These are phyloP conservation scores for Gentiana dahurica DNA, from an alignment of 257 asterid genomes.

Conservation along the genomic window DNA sequence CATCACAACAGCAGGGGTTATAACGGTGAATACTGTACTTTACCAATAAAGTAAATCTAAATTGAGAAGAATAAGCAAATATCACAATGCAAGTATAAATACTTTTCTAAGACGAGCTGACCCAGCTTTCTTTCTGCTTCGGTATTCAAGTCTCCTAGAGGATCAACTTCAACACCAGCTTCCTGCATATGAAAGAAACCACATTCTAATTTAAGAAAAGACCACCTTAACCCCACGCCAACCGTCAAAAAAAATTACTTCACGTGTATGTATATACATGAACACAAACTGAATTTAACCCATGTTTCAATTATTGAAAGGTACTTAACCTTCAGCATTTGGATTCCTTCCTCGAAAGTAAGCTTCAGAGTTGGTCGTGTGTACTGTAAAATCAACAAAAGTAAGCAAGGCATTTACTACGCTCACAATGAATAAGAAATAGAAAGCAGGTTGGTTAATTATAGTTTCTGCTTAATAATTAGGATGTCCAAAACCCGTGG, in stretches of 20 bases:
- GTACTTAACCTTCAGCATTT: slow-evolving; percentile 38
- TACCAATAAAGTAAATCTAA: background rate
- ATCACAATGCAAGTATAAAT: slow-evolving; percentile 14
- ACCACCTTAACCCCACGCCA: too few relatives aligned
- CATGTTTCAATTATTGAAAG: too few relatives aligned
- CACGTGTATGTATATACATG: too few relatives aligned
- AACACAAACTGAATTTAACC: too few relatives aligned
- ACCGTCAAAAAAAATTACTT: too few relatives aligned
- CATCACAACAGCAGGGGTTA: background rate
- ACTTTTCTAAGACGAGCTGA: slow-evolving; percentile 78
- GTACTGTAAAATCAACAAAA: slow-evolving; percentile 46
- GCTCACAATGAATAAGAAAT: background rate
- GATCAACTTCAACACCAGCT: slow-evolving; percentile 83
- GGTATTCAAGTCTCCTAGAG: slow-evolving; percentile 84
- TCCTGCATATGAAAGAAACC: slow-evolving; percentile 34
- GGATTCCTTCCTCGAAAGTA: slow-evolving; percentile 83
- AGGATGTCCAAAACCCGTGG: background rate
- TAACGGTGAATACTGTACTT: too few relatives aligned
- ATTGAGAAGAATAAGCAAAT: background rate
- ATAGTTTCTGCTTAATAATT: background rate
- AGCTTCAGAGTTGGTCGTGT: slow-evolving; percentile 59
- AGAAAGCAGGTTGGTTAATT: background rate
- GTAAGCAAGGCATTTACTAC: background rate
- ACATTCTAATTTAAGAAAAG: too few relatives aligned
- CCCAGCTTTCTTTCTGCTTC: slow-evolving; percentile 85